Evolutionary conservation across 2,329 filamentous ascomycete species (phyloP), one percentile per base, ranked within the genome.

Genomic region (Daldinia sp.): DNA sequence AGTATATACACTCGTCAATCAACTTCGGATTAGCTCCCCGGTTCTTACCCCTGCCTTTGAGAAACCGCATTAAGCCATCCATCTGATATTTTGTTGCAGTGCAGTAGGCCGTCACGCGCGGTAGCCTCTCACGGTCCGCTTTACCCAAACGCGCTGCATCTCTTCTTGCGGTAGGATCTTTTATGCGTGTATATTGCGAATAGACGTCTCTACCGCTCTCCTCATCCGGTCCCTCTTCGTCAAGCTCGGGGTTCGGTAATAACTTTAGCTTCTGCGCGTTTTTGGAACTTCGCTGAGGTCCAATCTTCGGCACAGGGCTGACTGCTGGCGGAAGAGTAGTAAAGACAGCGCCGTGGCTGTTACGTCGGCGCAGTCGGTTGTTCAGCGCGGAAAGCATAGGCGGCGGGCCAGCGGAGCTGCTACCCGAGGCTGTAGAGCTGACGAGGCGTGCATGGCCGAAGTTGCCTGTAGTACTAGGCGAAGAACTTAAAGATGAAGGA

Each of bases 1-100:
- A 93, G 81, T 99, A 99, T 74, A 99, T 93, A 80, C 96, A 99
- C 80, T 99, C 96, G 79, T 99, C 96, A 74, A 98, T 98, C 65
- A 96, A 83, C 80, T 98, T 98, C 1, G 96, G 95, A 67, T 90
- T 92, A 15, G 94, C 89, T 18, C 93, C 93, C 74, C 93, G 88
- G 35, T 88, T 88, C 79, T 92, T 93, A 51, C 88, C 87, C 66
- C 93, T 88, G 33, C 93, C 93, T 79, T 99, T 99, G 69, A 99
- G 82, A 77, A 95, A 99, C 50, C 92, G 90, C 88, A 97, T 93
- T 69, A 98, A 83, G 3, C 91, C 91, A 39, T 98, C 95, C 82
- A 98, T 89, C 74, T 95, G 90, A 81, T 98, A 98, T 59, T 91
- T 91, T 77, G 93, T 94, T 10, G 96, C 94, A 0, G 96, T 98